Base-by-base conservation (phyloP, 2,329 filamentous ascomycete genomes). In the Xylariaceae sp. region DNA sequence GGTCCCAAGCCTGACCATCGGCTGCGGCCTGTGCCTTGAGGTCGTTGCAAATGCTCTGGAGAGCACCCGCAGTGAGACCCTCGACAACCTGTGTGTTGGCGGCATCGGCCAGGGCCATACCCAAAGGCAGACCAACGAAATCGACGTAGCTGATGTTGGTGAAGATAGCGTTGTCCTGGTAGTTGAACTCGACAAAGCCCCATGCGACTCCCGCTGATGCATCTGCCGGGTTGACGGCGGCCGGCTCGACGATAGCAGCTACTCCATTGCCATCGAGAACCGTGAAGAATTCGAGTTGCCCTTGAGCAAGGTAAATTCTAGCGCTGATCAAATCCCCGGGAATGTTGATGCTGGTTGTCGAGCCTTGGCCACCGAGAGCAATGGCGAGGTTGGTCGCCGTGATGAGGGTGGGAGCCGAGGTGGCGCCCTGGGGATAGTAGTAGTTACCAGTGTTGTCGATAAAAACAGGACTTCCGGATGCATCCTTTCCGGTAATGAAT, bases 131-230 rank as follows among this genome's bases (percentile, higher is more conserved):
- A 5, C 77, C 70, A 18, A 79, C 72, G 48, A 78, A 79, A 60
- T 80, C 77, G 22, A 80, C 77, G 51, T 74, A 79, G 44, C 72
- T 76, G 47, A 80, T 72, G 62, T 80, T 79, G 55, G 75, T 74
- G 36, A 68, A 78, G 31, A 79, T 61, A 4, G 67, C 66, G 0
- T 68, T 68, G 2, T 67, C 62, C 1, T 61, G 51, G 3, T 66
- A 75, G 58, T 72, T 73, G 3, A 80, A 64, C 58, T 80, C 77
- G 19, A 77, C 68, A 48, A 79, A 80, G 1, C 75, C 76, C 76
- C 76, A 80, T 58, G 75, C 72, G 22, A 75, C 59, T 1, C 63
- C 69, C 0, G 73, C 65, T 31, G 71, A 76, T 6, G 75, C 72
- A 45, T 79, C 76, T 3, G 53, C 51, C 0, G 73, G 64, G 60